Evolutionary conservation across 1,139 yeast genomes (phyloP).

Genomic region (Nakaseomyces sp.): DNA sequence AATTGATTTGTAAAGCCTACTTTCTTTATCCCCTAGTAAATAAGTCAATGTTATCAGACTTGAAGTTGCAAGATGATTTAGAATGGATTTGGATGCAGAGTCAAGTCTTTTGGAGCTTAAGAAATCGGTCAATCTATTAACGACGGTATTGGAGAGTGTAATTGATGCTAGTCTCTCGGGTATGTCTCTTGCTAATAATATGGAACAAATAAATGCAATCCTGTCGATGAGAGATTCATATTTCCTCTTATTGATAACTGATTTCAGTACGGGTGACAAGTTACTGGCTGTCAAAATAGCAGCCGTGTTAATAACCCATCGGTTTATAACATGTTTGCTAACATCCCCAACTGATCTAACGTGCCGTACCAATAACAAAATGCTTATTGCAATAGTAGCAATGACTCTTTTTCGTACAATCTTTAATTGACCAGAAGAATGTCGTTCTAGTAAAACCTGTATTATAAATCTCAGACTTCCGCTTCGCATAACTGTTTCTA

Average conservation of each 20-base stretch:
- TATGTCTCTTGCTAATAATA: background rate
- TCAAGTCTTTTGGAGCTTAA: background rate
- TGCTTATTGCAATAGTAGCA: background rate
- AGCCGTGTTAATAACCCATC: background rate
- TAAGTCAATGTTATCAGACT: background rate
- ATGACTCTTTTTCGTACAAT: background rate
- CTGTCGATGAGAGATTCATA: background rate
- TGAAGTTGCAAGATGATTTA: slow-evolving; percentile 3
- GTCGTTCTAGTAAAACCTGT: slow-evolving; percentile 1
- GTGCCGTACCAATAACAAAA: background rate
- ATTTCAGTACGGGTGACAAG: background rate
- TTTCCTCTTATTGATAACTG: background rate
- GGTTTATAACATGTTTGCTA: background rate
- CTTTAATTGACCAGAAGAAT: background rate
- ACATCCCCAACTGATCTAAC: background rate
- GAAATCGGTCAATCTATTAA: background rate
- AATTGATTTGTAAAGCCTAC: slow-evolving; percentile 2
- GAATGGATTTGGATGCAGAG: background rate
- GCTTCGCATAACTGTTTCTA: background rate
- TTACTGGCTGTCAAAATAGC: background rate
- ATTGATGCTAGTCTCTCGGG: slow-evolving; percentile 2
- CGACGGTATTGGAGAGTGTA: background rate
- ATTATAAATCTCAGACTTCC: slow-evolving; percentile 1
- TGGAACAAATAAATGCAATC: background rate
- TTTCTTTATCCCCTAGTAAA: slow-evolving; percentile 1